Evolutionary conservation across 805 yeast species (phyloP), one percentile per base, ranked within the genome.

Genomic region (Teunomyces barrocoloradensis): DNA sequence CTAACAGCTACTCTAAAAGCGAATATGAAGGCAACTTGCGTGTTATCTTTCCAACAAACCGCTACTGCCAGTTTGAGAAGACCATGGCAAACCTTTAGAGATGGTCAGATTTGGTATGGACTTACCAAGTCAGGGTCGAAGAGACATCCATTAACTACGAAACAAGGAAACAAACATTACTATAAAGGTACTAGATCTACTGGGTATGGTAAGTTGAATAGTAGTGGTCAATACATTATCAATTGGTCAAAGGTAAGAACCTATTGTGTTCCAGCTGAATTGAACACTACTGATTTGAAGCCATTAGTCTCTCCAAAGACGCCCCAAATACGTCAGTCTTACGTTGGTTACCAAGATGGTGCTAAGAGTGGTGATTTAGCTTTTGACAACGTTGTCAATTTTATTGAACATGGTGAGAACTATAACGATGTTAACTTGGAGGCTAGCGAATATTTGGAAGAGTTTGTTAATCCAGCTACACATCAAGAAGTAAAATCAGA

Each of bases 111-210:
- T 17, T 90, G 87, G 74, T 90, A 90, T 63, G 97, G 97, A 42
- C 58, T 71, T 21, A 72, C 85, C 12, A 90, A 87, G 61, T 63
- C 84, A 6, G 97, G 97, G 47, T 83, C 89, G 54, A 89, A 85
- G 65, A 84, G 97, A 73, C 78, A 79, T 62, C 79, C 96, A 4
- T 73, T 92, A 57, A 86, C 96, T 18, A 85, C 97, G 18, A 94
- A 94, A 60, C 89, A 89, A 64, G 98, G 99, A 60, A 92, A 94
- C 70, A 90, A 91, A 73, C 85, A 87, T 58, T 87, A 77, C 71
- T 94, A 94, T 73, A 94, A 94, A 67, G 99, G 99, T 74, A 94
- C 98, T 18, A 81, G 97, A 49, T 88, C 99, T 4, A 80, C 96
- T 3, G 97, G 97, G 66, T 81, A 89, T 52, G 99, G 99, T 64